These are phyloP conservation scores for Strobilomyces dryophilus DNA, from an alignment of 768 basidiomycete genomes.

Conservation along the genomic window DNA sequence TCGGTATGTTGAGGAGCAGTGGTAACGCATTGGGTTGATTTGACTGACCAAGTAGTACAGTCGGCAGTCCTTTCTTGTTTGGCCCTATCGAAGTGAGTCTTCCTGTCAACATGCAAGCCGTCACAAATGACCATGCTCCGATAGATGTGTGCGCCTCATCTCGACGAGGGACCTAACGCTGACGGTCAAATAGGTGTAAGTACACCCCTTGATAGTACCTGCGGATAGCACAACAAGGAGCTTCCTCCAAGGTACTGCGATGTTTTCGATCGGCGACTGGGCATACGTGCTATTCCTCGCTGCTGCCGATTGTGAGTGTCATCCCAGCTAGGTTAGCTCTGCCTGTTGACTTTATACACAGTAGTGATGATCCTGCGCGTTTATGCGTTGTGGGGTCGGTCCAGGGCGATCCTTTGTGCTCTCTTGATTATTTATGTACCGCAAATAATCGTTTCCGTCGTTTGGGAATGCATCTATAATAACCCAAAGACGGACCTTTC, in stretches of 20 bases:
- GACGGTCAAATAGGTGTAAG: conserved; percentile 9
- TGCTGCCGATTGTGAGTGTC: conserved; percentile 10
- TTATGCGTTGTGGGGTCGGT: conserved; percentile 13
- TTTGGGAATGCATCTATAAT: conserved; percentile 2
- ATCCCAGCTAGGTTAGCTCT: no score
- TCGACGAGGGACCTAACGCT: neutral
- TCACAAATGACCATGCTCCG: neutral
- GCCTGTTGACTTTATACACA: neutral
- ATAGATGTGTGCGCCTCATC: conserved; percentile 1
- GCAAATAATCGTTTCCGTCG: neutral
- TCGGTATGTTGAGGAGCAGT: no score
- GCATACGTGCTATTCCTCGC: conserved; percentile 3
- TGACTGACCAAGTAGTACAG: no score
- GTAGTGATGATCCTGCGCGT: conserved; percentile 15
- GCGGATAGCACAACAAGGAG: neutral
- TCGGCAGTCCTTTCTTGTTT: no score
- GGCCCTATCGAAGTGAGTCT: no score
- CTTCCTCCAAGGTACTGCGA: conserved; percentile 1
- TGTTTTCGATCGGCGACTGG: neutral
- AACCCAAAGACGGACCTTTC: conserved; percentile 1
- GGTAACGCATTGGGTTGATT: no score
- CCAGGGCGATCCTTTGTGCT: conserved; percentile 1
- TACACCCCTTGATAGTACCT: no score
- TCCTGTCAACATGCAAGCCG: no score
- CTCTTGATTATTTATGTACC: conserved; percentile 2